Evolutionary conservation across 257 asterid genomes (phyloP).

Genomic region (Solanum sejunctum): DNA sequence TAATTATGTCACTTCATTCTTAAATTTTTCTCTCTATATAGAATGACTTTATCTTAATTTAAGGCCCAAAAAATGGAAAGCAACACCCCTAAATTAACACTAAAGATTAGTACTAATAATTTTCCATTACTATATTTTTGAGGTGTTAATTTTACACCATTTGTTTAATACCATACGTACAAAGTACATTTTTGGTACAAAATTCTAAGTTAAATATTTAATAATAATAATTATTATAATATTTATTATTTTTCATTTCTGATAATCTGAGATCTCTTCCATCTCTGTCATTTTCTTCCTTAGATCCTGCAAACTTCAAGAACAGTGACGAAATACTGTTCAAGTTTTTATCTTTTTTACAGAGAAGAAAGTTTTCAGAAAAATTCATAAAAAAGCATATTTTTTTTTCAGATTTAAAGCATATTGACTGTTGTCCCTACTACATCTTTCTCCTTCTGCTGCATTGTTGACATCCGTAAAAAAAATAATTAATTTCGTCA

Average conservation of each 20-base stretch:
- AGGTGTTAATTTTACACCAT: background rate
- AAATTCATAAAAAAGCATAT: background rate
- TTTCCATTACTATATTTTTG: background rate
- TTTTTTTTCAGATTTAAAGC: background rate
- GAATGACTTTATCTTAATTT: background rate
- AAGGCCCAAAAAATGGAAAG: background rate
- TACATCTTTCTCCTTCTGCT: background rate
- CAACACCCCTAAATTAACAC: background rate
- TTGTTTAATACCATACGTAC: background rate
- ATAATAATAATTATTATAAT: no score
- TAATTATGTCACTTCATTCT: no score
- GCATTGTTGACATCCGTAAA: background rate
- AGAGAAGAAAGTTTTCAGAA: background rate
- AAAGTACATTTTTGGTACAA: background rate
- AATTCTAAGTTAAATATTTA: background rate
- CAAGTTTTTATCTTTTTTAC: background rate
- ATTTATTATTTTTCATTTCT: background rate
- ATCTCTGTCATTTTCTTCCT: background rate
- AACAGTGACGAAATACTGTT: background rate
- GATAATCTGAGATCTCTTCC: background rate
- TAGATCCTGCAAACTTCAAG: background rate
- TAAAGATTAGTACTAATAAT: background rate
- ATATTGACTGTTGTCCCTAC: background rate
- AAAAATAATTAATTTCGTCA: background rate
- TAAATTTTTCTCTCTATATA: background rate